Percentiles rank a stretch among this genome's conserved stretches.
Conservation (phyloP, 2,329 filamentous ascomycete species). For the Botryotinia globosa region DNA sequence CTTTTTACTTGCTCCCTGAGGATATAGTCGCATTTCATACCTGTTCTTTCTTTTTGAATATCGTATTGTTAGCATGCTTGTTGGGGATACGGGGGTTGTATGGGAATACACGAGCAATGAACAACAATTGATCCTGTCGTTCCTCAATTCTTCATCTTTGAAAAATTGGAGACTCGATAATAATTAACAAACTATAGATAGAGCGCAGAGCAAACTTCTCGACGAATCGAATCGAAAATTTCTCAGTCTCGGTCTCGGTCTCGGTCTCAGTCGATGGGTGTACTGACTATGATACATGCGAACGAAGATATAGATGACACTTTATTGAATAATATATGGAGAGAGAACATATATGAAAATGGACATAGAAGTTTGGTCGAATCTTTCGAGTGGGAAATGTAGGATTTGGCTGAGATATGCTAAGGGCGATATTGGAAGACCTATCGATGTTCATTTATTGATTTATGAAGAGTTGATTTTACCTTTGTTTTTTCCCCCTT, state of each 20-base stretch:
- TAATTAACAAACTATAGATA: not conserved
- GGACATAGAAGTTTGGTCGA: not conserved
- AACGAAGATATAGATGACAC: not conserved
- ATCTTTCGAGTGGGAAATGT: not conserved
- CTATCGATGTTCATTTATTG: not conserved
- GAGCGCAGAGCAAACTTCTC: too few relatives aligned
- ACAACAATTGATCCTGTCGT: fast-evolving
- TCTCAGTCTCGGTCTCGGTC: not conserved
- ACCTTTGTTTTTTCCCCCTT: too few relatives aligned
- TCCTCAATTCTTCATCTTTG: not conserved
- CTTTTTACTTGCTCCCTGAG: too few relatives aligned
- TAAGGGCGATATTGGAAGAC: not conserved
- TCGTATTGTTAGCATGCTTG: too few relatives aligned
- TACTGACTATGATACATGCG: too few relatives aligned
- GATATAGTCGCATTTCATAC: too few relatives aligned
- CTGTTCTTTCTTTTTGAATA: too few relatives aligned
- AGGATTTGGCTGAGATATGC: not conserved
- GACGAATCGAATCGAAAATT: not conserved
- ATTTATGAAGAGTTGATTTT: too few relatives aligned
- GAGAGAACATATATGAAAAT: not conserved
- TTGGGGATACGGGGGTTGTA: not conserved
- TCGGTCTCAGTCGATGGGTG: not conserved
- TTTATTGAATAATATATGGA: not conserved
- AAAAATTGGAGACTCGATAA: not conserved
- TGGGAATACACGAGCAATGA: not conserved